Evolutionary conservation across 768 basidiomycete genomes (phyloP).

Genomic region (Tulasnella sp.): DNA sequence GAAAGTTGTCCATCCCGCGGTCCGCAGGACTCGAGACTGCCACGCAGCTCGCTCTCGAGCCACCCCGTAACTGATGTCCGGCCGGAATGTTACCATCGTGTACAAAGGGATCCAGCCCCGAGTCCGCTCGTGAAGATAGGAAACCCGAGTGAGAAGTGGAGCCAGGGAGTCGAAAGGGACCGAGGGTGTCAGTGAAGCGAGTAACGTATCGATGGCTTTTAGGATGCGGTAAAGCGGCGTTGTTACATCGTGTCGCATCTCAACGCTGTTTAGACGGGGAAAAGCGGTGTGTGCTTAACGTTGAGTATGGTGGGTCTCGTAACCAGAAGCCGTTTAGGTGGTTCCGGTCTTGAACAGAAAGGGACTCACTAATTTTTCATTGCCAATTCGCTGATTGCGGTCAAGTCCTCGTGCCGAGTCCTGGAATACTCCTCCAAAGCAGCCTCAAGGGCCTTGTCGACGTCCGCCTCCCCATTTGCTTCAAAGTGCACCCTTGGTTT

Average conservation of each 20-base stretch:
- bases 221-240: slow-evolving; percentile 74
- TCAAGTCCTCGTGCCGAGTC: slow-evolving; percentile 78
- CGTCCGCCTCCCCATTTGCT: background rate
- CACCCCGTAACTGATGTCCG: slow-evolving; percentile 86
- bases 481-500: slow-evolving; percentile 15
- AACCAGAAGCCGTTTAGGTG: slow-evolving; percentile 28
- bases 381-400: slow-evolving; percentile 87
- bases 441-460: slow-evolving; percentile 14
- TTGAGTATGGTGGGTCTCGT: background rate
- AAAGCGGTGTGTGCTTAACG: background rate
- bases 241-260: slow-evolving; percentile 91
- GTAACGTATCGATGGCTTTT: slow-evolving; percentile 70
- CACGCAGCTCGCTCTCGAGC: slow-evolving; percentile 64
- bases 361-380: slow-evolving; percentile 91
- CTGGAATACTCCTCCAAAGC: slow-evolving; percentile 77
- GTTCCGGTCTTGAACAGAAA: slow-evolving; percentile 30
- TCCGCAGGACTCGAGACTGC: slow-evolving; percentile 62
- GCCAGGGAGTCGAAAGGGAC: slow-evolving; percentile 50
- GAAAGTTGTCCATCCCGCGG: slow-evolving; percentile 43
- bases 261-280: slow-evolving; percentile 51
- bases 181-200: slow-evolving; percentile 34
- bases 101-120: slow-evolving; percentile 89
- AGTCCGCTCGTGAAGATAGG: slow-evolving; percentile 47
- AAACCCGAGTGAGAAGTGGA: slow-evolving; percentile 38
- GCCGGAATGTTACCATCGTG: slow-evolving; percentile 96